Conservation (phyloP, 148 eudicot species). For the Hydrangea macrophylla region DNA sequence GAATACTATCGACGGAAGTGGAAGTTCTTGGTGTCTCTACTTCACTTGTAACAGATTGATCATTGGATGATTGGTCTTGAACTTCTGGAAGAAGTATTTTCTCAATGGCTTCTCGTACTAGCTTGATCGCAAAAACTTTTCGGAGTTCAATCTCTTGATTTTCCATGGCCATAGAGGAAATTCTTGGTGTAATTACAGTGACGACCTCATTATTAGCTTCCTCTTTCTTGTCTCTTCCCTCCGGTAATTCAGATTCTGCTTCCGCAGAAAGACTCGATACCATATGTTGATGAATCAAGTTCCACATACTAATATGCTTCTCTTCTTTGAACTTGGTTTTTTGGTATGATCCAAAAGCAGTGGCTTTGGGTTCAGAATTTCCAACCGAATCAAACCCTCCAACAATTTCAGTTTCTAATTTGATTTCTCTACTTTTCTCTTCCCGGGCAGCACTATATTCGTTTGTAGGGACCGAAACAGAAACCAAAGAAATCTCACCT, state of each 20-base stretch:
- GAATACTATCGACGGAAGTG: slow-evolving; percentile 14
- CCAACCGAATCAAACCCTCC: background rate
- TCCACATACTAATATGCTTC: slow-evolving; percentile 79
- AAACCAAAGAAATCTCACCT: slow-evolving; percentile 8
- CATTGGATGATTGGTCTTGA: slow-evolving; percentile 50
- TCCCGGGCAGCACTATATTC: background rate
- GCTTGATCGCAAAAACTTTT: slow-evolving; percentile 64
- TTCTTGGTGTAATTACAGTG: slow-evolving; percentile 16
- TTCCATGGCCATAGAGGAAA: slow-evolving; percentile 14
- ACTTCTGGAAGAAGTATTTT: slow-evolving; percentile 73
- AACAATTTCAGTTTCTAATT: background rate
- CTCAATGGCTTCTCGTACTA: slow-evolving; percentile 76
- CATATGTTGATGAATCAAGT: slow-evolving; percentile 67
- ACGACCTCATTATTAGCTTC: slow-evolving; percentile 16
- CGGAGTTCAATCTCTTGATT: slow-evolving; percentile 46
- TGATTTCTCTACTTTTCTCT: background rate
- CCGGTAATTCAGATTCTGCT: slow-evolving; percentile 13
- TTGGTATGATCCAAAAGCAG: slow-evolving; percentile 17
- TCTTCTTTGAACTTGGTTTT: slow-evolving; percentile 30
- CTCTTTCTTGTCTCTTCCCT: slow-evolving; percentile 21
- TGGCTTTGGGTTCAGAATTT: slow-evolving; percentile 20
- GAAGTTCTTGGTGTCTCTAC: slow-evolving; percentile 17
- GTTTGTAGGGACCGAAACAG: background rate
- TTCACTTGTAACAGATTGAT: slow-evolving; percentile 37
- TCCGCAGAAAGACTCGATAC: slow-evolving; percentile 32